Percentiles rank a stretch among this genome's conserved stretches.
phyloP scores from a whole-genome alignment of 75 land plant genomes.

The Selaginella tamariscina region DNA sequence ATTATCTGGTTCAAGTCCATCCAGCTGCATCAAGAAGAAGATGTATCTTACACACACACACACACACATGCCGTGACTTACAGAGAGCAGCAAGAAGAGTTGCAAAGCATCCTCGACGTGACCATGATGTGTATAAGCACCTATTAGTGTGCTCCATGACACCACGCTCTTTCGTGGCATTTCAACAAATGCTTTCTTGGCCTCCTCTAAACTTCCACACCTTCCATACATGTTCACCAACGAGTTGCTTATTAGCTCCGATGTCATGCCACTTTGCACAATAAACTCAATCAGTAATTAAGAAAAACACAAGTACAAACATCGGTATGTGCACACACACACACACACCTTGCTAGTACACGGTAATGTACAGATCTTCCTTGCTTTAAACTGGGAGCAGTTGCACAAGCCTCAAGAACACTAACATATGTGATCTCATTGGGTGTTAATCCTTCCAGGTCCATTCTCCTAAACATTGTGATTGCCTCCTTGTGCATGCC shows the following conservation, averaged over 20 bases:
- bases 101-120: neutral
- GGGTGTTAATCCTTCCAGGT: neutral
- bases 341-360: no score
- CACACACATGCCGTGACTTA: no score
- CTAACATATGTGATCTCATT: neutral
- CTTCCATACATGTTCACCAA: constrained; percentile 34
- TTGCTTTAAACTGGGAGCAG: neutral
- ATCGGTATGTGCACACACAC: no score
- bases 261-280: neutral
- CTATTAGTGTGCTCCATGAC: constrained; percentile 27
- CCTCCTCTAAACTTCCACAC: constrained; percentile 18
- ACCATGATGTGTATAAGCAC: neutral
- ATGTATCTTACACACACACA: no score
- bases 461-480: neutral
- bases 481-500: neutral
- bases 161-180: constrained; percentile 26
- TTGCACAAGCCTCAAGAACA: neutral
- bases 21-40: neutral
- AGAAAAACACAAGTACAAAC: no score
- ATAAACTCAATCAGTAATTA: no score
- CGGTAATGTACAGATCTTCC: neutral
- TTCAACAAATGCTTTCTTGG: constrained; percentile 24
- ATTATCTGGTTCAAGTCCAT: neutral
- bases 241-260: constrained; percentile 17
- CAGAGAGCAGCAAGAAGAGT: no score